Base-by-base conservation (phyloP, 1,139 yeast genomes). In the Pichia sp. region DNA sequence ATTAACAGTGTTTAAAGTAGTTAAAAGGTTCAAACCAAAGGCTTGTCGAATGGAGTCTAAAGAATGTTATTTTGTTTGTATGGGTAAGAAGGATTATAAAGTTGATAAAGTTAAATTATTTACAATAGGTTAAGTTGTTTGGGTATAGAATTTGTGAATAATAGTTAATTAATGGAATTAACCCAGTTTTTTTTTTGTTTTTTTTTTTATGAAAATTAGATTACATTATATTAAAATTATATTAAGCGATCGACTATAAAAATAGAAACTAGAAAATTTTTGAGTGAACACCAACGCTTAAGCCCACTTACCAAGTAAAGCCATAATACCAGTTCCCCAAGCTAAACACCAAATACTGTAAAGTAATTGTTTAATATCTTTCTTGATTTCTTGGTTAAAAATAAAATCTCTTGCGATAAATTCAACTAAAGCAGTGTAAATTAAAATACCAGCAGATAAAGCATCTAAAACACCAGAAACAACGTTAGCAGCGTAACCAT, bases 281-380 rank as follows among this genome's bases (percentile, higher is more conserved):
- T 13, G 18, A 19, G 13, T 13, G 19, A 11, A n/a, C 15, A 27
- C 9, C 13, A 3, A 8, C 3, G 10, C 2, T 28, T 33, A 86
- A n/a, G 93, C 95, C 95, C 95, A 86, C 60, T 75, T 79, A 45
- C 94, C 96, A 43, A 86, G 67, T 43, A 86, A 67, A 1, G 95
- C 94, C 95, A 86, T 86, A 40, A 84, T 60, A 35, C 84, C 93
- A 15, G 88, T 81, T 45, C 95, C 95, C 48, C 69, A 21, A 5
- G 18, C 19, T 60, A 56, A 81, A 70, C 78, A 82, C 59, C 35
- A 59, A 38, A 54, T 59, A 19, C 59, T 63, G 49, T 40, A 70
- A 42, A 69, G 57, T 42, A 68, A 69, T 31, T 46, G 35, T 4
- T n/a, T 35, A 68, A 63, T 48, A 61, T 63, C 52, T 44, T 56